Percentiles rank a stretch among this genome's conserved stretches.
Evolutionary conservation across 2,329 filamentous ascomycete species (phyloP).

Genomic region (Phyllosticta citriasiana): DNA sequence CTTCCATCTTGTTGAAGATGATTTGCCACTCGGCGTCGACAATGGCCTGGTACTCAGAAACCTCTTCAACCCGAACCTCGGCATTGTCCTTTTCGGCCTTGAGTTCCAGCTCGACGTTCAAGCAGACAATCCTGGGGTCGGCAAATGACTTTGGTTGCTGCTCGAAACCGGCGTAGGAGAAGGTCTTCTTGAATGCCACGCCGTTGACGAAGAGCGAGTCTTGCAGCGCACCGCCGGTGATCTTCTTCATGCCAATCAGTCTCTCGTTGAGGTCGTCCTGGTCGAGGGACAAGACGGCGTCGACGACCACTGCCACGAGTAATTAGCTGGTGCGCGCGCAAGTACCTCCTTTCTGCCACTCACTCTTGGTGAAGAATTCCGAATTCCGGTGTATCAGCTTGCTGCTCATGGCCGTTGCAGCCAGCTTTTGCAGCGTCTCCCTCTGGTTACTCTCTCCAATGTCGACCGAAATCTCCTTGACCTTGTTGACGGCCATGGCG

Average conservation of each 20-base stretch:
- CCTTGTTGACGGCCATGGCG: constrained; percentile 91
- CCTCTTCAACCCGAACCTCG: constrained; percentile 94
- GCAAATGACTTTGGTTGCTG: constrained; percentile 95
- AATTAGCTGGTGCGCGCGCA: neutral
- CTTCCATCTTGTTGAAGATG: constrained; percentile 98
- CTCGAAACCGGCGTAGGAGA: constrained; percentile 97
- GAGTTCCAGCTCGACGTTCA: constrained; percentile 95
- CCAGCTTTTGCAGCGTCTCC: constrained; percentile 81
- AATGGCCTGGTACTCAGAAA: constrained; percentile 98
- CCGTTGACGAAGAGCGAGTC: constrained; percentile 96
- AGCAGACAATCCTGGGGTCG: constrained; percentile 90
- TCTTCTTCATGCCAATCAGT: constrained; percentile 96
- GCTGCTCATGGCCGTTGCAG: constrained; percentile 96
- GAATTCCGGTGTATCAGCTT: constrained; percentile 98
- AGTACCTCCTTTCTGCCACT: constrained; percentile 19
- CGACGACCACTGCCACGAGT: constrained; percentile 72
- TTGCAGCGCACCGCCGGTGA: constrained; percentile 89
- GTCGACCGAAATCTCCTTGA: constrained; percentile 91
- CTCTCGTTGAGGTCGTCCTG: constrained; percentile 97
- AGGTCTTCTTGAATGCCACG: constrained; percentile 99
- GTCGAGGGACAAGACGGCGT: constrained; percentile 88
- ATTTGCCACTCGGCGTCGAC: constrained; percentile 99
- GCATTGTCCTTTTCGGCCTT: constrained; percentile 99
- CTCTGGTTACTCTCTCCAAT: constrained; percentile 73
- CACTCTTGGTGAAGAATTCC: constrained; percentile 94